A percentile compares a stretch with the other conserved stretches of the same genome.
phyloP scores from a whole-genome alignment of 2,329 filamentous ascomycete species.

The Diaporthe longicolla region DNA sequence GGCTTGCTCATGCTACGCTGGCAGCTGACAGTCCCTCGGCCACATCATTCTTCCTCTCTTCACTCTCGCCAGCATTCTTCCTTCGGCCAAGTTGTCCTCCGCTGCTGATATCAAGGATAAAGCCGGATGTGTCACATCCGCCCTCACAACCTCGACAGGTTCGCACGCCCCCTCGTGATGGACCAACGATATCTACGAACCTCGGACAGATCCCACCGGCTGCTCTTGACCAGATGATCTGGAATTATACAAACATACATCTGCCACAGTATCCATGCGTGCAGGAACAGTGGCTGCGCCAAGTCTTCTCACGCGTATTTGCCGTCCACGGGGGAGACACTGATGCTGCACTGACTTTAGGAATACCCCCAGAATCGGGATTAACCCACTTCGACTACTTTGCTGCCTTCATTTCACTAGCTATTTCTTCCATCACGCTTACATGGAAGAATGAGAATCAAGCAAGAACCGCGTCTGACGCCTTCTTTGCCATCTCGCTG shows the following conservation, averaged over 20 bases:
- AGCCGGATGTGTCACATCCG: constrained; percentile 15
- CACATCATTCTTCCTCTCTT: constrained; percentile 24
- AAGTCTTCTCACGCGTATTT: constrained; percentile 18
- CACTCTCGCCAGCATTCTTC: constrained; percentile 27
- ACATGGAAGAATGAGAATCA: constrained; percentile 37
- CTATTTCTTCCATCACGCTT: constrained; percentile 35
- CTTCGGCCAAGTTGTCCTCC: constrained; percentile 36
- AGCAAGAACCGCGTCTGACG: constrained; percentile 28
- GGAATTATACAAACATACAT: constrained; percentile 35
- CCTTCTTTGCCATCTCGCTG: constrained; percentile 32
- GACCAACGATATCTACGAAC: constrained; percentile 27
- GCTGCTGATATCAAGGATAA: constrained; percentile 25
- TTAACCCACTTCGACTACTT: constrained; percentile 37
- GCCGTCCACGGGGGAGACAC: constrained; percentile 32
- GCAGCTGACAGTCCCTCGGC: constrained; percentile 6
- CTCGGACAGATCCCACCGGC: constrained; percentile 28
- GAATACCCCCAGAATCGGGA: constrained; percentile 30
- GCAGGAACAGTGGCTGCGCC: constrained; percentile 34
- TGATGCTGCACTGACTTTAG: constrained; percentile 25
- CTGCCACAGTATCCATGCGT: constrained; percentile 36
- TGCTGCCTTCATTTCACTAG: constrained; percentile 22
- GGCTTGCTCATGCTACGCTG: constrained; percentile 25
- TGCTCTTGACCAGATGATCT: constrained; percentile 35
- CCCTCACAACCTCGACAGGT: background rate
- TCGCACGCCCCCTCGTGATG: constrained; percentile 33